Percentiles rank a stretch among this genome's conserved stretches.
These are phyloP conservation scores for Cryptococcus deneoformans DNA, from an alignment of 1,284 basidiomycete species.

Conservation along the genomic window DNA sequence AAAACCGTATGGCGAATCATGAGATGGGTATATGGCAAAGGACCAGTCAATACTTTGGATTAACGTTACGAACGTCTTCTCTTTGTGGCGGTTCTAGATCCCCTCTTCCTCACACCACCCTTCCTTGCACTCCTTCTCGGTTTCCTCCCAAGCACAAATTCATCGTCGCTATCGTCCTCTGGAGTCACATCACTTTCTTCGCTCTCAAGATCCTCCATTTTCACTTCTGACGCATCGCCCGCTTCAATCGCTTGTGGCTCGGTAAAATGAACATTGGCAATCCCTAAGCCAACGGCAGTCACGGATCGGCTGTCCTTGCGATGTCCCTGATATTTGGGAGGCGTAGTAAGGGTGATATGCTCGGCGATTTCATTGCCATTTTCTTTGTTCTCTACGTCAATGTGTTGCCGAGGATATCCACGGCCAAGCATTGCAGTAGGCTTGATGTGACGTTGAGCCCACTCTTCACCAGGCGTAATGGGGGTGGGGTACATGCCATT, in stretches of 20 bases:
- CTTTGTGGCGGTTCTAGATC: neutral
- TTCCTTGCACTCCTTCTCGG: conserved; percentile 13
- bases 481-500: conserved; percentile 20
- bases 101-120: conserved; percentile 3
- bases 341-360: conserved; percentile 30
- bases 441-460: conserved; percentile 8
- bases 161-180: conserved; percentile 31
- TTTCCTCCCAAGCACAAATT: conserved; percentile 27
- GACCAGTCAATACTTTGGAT: too few relatives aligned
- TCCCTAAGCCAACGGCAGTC: conserved; percentile 36
- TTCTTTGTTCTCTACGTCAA: conserved; percentile 1
- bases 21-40: too few relatives aligned
- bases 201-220: neutral
- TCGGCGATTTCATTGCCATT: conserved; percentile 16
- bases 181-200: conserved; percentile 1
- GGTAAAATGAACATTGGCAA: conserved; percentile 40
- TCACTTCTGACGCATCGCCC: conserved; percentile 8
- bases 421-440: conserved; percentile 9
- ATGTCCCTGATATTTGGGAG: conserved; percentile 14
- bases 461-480: conserved; percentile 16
- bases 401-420: neutral
- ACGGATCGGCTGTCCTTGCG: conserved; percentile 17
- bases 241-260: conserved; percentile 11
- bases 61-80: neutral
- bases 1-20: too few relatives aligned